Conservation (phyloP, 164 flowering plant genomes). For the Vitis rupestris region DNA sequence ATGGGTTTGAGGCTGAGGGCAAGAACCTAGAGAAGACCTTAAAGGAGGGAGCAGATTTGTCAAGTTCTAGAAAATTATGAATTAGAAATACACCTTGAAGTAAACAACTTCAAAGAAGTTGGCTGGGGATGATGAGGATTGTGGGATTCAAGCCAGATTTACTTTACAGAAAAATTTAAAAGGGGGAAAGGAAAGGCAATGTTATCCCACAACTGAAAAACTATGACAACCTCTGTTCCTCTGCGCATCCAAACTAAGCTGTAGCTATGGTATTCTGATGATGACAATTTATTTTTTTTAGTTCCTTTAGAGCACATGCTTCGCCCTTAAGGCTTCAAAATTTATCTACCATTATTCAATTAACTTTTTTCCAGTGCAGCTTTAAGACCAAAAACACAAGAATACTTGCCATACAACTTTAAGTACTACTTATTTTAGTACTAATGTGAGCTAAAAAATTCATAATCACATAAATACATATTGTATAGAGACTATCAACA, state of each 20-base stretch:
- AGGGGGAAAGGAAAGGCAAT: not conserved
- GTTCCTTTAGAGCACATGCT: too few relatives aligned
- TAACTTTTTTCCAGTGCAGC: too few relatives aligned
- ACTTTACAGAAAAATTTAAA: not conserved
- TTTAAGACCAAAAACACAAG: too few relatives aligned
- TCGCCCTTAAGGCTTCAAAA: too few relatives aligned
- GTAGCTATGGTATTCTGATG: too few relatives aligned
- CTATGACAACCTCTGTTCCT: too few relatives aligned
- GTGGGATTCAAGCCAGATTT: not conserved
- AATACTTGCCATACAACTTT: too few relatives aligned
- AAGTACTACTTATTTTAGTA: not conserved
- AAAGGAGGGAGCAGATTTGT: not conserved
- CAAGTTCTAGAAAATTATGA: not conserved
- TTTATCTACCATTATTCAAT: not conserved
- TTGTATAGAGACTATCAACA: too few relatives aligned
- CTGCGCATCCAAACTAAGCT: too few relatives aligned
- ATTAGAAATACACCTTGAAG: not conserved
- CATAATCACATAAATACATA: not conserved
- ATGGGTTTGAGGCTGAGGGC: not conserved
- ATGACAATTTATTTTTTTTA: too few relatives aligned
- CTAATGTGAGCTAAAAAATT: not conserved
- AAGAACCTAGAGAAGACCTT: not conserved
- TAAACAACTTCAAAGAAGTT: not conserved
- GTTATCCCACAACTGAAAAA: too few relatives aligned
- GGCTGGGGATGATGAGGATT: not conserved